phyloP scores from a whole-genome alignment of 305 asterid species.

The Andrographis paniculata region DNA sequence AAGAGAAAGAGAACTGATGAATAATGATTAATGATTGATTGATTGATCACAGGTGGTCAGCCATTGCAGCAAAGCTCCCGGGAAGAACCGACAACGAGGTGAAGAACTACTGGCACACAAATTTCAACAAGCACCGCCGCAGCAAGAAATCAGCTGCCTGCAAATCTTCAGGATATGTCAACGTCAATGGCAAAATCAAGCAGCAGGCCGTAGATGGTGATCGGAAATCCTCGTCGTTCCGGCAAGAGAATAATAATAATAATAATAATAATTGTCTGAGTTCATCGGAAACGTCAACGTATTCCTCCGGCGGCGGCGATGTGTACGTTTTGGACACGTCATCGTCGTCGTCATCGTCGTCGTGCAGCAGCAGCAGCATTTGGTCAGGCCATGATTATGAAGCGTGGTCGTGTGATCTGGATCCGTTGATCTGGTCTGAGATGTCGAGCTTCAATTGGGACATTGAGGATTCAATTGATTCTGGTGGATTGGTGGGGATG shows the following conservation, averaged over 20 bases:
- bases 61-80: slow-evolving; percentile 31
- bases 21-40: too few relatives aligned
- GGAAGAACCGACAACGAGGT: slow-evolving; percentile 56
- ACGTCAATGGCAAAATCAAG: too few relatives aligned
- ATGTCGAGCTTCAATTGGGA: too few relatives aligned
- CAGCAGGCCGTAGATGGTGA: background rate
- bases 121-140: slow-evolving; percentile 20
- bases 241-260: too few relatives aligned
- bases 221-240: too few relatives aligned
- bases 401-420: too few relatives aligned
- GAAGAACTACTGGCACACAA: slow-evolving; percentile 54
- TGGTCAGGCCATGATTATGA: too few relatives aligned
- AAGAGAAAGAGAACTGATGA: slow-evolving; percentile 29
- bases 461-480: too few relatives aligned
- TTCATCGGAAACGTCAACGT: background rate
- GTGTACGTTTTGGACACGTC: background rate
- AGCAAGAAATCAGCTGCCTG: too few relatives aligned
- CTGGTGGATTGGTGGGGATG: background rate
- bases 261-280: too few relatives aligned
- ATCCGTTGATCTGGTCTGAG: background rate
- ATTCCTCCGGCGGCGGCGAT: background rate
- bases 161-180: too few relatives aligned
- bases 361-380: too few relatives aligned
- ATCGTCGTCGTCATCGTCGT: background rate
- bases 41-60: slow-evolving; percentile 59